These are phyloP conservation scores for Aspergillus hancockii DNA, from an alignment of 495 filamentous ascomycete genomes.

Conservation along the genomic window DNA sequence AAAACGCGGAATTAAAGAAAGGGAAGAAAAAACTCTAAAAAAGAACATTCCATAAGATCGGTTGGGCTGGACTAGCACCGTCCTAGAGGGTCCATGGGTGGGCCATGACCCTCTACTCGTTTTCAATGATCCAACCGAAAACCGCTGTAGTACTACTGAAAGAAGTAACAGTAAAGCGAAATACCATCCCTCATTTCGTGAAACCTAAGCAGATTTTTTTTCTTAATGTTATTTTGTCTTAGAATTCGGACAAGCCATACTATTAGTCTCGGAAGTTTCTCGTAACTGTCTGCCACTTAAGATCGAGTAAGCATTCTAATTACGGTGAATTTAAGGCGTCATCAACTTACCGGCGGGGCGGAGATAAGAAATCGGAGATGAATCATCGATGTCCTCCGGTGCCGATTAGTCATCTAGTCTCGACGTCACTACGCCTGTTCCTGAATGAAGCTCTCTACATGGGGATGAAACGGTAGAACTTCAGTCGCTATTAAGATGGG, in stretches of 20 bases:
- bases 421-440: not conserved
- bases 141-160: not conserved
- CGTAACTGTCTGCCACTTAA: not conserved
- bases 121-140: not conserved
- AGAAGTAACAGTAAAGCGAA: not conserved
- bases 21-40: not conserved
- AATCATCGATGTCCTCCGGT: not conserved
- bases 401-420: not conserved
- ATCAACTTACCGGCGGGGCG: not conserved
- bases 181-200: not conserved
- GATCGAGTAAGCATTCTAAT: not conserved
- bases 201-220: not conserved
- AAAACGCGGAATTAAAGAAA: not conserved
- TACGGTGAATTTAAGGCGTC: not conserved
- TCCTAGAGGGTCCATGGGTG: constrained; percentile 5
- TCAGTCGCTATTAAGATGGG: not conserved
- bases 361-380: constrained; percentile 3
- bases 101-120: constrained; percentile 7
- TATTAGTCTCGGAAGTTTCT: not conserved
- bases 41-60: constrained; percentile 10
- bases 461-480: not conserved
- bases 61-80: constrained; percentile 1
- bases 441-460: not conserved
- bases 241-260: not conserved
- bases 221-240: not conserved